Conservation (phyloP, 805 yeast genomes). For the Starmerella roubikii region DNA sequence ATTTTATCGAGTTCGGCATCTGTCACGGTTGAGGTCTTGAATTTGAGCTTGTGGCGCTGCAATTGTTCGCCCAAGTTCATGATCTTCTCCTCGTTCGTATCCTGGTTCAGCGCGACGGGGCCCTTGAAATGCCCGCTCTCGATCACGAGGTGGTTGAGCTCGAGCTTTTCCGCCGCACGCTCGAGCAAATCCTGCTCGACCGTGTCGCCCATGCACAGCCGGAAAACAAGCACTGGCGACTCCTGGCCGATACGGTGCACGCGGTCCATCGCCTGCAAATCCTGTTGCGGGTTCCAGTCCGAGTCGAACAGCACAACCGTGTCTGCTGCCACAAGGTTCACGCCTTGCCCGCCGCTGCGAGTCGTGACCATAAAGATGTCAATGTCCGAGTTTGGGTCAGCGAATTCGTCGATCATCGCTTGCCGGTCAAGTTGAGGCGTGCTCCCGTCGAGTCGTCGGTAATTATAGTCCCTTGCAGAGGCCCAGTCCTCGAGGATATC, state of each 20-base stretch:
- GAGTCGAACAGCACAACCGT: constrained; percentile 81
- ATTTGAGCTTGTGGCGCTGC: constrained; percentile 33
- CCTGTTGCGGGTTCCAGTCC: constrained; percentile 97
- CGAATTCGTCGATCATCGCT: constrained; percentile 43
- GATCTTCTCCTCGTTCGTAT: constrained; percentile 13
- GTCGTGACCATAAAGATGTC: constrained; percentile 69
- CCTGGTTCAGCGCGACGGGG: constrained; percentile 1
- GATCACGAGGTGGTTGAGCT: constrained; percentile 61
- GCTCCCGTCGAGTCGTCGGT: constrained; percentile 65
- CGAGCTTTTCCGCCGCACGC: constrained; percentile 67
- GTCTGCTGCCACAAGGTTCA: constrained; percentile 75
- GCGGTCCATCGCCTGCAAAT: constrained; percentile 90
- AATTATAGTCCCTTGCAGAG: constrained; percentile 32
- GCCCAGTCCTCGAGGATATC: constrained; percentile 72
- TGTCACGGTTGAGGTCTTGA: constrained; percentile 8
- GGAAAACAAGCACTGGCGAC: constrained; percentile 66
- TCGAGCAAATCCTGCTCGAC: constrained; percentile 72
- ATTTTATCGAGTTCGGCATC: constrained; percentile 15
- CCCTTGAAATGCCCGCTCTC: constrained; percentile 39
- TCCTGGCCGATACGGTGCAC: constrained; percentile 88
- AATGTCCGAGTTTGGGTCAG: constrained; percentile 24
- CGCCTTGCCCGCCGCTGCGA: constrained; percentile 89
- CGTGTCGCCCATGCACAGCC: constrained; percentile 65
- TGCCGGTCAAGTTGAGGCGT: constrained; percentile 54
- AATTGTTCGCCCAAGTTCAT: constrained; percentile 16